A percentile compares a stretch with the other conserved stretches of the same genome.
Evolutionary conservation across 83 land plant species (phyloP).

Genomic region (Picea abies): DNA sequence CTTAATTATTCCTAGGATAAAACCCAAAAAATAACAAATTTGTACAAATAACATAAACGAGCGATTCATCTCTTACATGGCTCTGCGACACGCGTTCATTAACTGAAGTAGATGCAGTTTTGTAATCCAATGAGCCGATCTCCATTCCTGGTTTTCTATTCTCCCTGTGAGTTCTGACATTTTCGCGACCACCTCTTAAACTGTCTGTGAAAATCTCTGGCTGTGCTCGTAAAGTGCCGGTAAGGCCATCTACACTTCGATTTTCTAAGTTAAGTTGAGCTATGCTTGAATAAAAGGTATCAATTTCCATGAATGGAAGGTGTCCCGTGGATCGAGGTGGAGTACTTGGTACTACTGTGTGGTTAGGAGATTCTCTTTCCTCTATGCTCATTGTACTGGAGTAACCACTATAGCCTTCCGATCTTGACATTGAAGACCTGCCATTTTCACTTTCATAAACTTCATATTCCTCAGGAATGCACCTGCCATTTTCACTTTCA

Average conservation of each 20-base stretch:
- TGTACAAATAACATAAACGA: too few relatives aligned
- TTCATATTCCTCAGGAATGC: not conserved
- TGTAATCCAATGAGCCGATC: not conserved
- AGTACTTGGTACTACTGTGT: not conserved
- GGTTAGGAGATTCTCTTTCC: conserved; percentile 2
- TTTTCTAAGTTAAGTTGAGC: too few relatives aligned
- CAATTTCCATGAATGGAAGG: too few relatives aligned
- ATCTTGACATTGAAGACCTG: not conserved
- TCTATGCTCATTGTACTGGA: not conserved
- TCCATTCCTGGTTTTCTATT: not conserved
- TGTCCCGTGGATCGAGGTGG: too few relatives aligned
- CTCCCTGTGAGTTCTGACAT: not conserved
- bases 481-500: conserved; percentile 2
- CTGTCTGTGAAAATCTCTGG: not conserved
- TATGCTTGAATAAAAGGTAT: too few relatives aligned
- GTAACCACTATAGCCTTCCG: not conserved
- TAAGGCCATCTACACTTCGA: not conserved
- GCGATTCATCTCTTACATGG: not conserved
- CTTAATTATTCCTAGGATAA: too few relatives aligned
- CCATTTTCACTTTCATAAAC: not conserved
- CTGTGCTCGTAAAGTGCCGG: not conserved
- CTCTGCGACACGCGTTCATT: not conserved
- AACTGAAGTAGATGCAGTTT: too few relatives aligned
- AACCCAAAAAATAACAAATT: too few relatives aligned
- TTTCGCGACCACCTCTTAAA: not conserved